Conservation (phyloP, 345 rosid species). For the Psidium guajava region DNA sequence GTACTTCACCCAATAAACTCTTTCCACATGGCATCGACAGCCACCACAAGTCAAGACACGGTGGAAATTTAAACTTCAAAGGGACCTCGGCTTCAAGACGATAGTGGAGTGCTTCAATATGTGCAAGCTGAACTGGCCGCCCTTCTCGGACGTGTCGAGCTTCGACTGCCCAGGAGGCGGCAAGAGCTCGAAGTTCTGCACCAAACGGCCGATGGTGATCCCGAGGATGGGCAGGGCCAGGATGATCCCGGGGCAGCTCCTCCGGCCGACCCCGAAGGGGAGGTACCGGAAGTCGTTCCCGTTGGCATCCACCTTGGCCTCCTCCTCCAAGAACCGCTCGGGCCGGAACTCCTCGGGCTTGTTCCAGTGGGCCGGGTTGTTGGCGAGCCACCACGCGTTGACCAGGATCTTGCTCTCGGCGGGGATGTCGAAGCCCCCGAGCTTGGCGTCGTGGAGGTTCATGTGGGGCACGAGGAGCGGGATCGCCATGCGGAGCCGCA, state of each 20-base stretch:
- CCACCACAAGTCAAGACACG: neutral
- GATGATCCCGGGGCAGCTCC: slow-evolving; percentile 98
- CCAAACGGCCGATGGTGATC: slow-evolving; percentile 76
- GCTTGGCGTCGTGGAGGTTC: slow-evolving; percentile 95
- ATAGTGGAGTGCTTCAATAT: slow-evolving; percentile 89
- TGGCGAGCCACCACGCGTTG: slow-evolving; percentile 97
- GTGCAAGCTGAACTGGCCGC: slow-evolving; percentile 95
- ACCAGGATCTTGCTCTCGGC: slow-evolving; percentile 95
- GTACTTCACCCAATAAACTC: neutral
- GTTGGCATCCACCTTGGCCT: slow-evolving; percentile 79
- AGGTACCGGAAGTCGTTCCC: slow-evolving; percentile 92
- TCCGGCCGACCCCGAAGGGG: slow-evolving; percentile 94
- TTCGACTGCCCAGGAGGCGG: slow-evolving; percentile 88
- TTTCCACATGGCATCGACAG: neutral
- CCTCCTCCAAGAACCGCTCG: slow-evolving; percentile 94
- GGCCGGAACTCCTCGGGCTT: slow-evolving; percentile 91
- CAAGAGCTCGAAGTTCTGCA: slow-evolving; percentile 90
- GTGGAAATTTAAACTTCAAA: neutral
- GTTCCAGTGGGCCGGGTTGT: slow-evolving; percentile 83
- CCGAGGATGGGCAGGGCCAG: slow-evolving; percentile 92
- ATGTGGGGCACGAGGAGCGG: slow-evolving; percentile 98
- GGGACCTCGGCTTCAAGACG: slow-evolving; percentile 68
- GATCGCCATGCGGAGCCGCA: slow-evolving; percentile 85
- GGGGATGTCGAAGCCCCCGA: slow-evolving; percentile 78
- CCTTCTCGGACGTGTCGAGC: slow-evolving; percentile 78